Base-by-base conservation (phyloP, 140 eudicot genomes). In the Senecio squalidus region DNA sequence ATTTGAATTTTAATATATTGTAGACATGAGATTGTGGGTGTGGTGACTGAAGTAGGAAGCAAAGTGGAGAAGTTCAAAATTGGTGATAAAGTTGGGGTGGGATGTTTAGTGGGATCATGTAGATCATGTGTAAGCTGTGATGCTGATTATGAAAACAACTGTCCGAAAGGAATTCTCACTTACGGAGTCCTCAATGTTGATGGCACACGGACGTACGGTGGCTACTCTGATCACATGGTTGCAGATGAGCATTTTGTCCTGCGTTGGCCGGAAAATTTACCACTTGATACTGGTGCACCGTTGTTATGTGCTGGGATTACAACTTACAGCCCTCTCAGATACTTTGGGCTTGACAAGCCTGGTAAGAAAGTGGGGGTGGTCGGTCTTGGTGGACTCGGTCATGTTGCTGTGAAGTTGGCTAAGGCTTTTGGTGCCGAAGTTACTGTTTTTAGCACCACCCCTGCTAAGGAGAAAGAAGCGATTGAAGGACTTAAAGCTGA, bases 71-170 rank as follows among this genome's bases (percentile, higher is more conserved):
- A 71, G 52, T 57, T 80, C 58, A 75, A 71, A 55, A 50, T 75
- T 3, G 86, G 86, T 1, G 79, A 80, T 49, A 80, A 66, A 44
- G 82, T 75, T 0, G 82, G 86, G 0, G 82, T 80, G 2, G 82
- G 86, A 13, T 67, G 69, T 52, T 21, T 79, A 49, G 78, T 74
- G 1, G 76, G 76, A 26, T 76, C 82, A 1, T 80, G 86, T 30
- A 45, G 73, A 2, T 40, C 70, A n/a, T 80, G 86, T 17, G 64
- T 71, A n/a, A 59, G 20, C 43, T 80, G 86, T 16, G 14, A 36
- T 6, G 15, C 11, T n/a, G 66, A 80, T 31, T 76, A 63, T 27
- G 86, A 80, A 38, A 60, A 76, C 6, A 64, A 76, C 16, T 76
- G 86, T 23, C 36, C 60, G 1, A 68, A 68, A 47, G 61, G 40